Evolutionary conservation across 768 basidiomycete genomes (phyloP), one percentile per base, ranked within the genome.

Genomic region (Naganishia kalamii): DNA sequence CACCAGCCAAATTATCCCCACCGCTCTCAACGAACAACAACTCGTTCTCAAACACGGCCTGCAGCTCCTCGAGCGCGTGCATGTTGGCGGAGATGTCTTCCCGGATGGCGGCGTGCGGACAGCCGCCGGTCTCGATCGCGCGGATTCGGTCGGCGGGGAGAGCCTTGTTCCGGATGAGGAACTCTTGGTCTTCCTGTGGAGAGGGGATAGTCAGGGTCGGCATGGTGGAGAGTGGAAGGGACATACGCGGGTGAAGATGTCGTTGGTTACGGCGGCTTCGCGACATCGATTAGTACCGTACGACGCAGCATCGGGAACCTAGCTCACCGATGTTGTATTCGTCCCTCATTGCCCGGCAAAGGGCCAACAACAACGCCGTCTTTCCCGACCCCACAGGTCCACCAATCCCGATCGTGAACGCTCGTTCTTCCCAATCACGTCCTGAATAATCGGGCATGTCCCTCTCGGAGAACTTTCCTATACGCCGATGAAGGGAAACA

Each of bases 331-430:
- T 90, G 76, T 99, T 99, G 76, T 89, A 90, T 67, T 87, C 84
- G 33, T 84, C 84, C 65, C 94, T 84, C 51, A 98, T 80, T 48
- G 81, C 83, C 75, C 86, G 84, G 80, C 94, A 97, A 19, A 99
- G 83, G 0, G 89, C 90, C 54, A 99, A 85, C 2, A 92, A 89
- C 69, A 97, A 79, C 0, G 94, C 94, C 0, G 94, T 97, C 81
- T 99, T 98, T 3, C 94, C 94, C 1, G 93, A 96, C 11, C 93
- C 93, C n/a, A 98, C 93, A 1, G 93, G 93, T 0, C 93, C 93
- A 73, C 94, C 94, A 62, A 98, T 97, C n/a, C 94, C 94, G 65
- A 99, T 81, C 0, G 94, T 98, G 80, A 97, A 99, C 0, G 89
- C 96, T 68, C 94, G 82, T 79, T 97, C 93, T 59, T 86, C 84